These are phyloP conservation scores for Blastobotrys mokoenaii DNA, from an alignment of 805 yeast species.

Conservation along the genomic window DNA sequence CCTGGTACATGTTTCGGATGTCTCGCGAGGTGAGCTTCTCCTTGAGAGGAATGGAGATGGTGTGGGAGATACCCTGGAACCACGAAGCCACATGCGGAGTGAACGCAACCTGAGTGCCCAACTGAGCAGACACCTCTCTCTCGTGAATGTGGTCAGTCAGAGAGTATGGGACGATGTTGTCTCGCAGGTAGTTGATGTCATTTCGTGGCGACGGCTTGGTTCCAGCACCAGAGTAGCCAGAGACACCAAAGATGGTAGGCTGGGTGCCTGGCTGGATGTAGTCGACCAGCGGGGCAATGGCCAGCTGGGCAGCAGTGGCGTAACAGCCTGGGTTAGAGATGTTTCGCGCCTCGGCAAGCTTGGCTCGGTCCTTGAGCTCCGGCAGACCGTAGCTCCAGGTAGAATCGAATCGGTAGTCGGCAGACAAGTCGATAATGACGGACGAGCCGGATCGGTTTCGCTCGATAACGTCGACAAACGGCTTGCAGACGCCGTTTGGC, in stretches of 20 bases:
- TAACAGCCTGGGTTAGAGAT: constrained; percentile 98
- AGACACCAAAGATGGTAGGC: constrained; percentile 88
- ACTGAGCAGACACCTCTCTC: constrained; percentile 75
- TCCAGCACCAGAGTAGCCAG: constrained; percentile 99
- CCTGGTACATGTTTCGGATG: constrained; percentile 76
- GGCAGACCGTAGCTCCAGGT: constrained; percentile 96
- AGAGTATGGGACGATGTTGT: constrained; percentile 91
- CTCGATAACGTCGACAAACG: constrained; percentile 37
- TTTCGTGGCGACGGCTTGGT: constrained; percentile 97
- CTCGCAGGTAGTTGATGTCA: constrained; percentile 61
- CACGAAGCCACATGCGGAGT: constrained; percentile 98
- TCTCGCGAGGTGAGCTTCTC: constrained; percentile 68
- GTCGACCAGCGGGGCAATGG: constrained; percentile 72
- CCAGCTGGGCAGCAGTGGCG: constrained; percentile 96
- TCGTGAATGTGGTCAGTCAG: constrained; percentile 97
- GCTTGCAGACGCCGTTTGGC: constrained; percentile 89
- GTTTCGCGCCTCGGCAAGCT: constrained; percentile 63
- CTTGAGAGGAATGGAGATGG: constrained; percentile 77
- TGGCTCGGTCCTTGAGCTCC: constrained; percentile 60
- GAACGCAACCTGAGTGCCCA: constrained; percentile 77
- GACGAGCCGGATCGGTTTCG: constrained; percentile 45
- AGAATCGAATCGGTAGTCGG: constrained; percentile 91
- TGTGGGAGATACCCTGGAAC: constrained; percentile 97
- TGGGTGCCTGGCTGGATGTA: constrained; percentile 51
- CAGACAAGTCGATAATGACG: constrained; percentile 84